Base-by-base conservation (phyloP, 148 eudicot genomes). In the Silene uniflora region DNA sequence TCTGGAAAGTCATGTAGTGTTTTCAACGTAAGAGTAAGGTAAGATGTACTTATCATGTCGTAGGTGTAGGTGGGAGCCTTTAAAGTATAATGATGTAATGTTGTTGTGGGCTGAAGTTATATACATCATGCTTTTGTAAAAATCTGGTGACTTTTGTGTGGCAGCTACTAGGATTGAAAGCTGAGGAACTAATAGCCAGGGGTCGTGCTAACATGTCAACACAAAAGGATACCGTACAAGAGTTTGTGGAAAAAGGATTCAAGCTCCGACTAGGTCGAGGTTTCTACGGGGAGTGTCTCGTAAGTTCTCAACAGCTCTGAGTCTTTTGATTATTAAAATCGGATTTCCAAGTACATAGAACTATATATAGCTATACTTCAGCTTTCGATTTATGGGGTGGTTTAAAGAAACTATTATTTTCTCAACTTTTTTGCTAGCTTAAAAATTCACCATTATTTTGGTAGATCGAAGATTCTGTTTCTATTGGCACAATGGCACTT, bases 241-340 rank as follows among this genome's bases (percentile, higher is more conserved):
- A 77, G 62, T 80, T 90, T 73, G 77, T 90, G 63, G 68, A 74
- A 63, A 91, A 88, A 79, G 79, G 84, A 73, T 91, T 91, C 71
- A 87, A 78, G 81, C 84, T 93, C 81, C 88, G 80, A 67, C 77
- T 91, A 56, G 98, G 98, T 62, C 82, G 87, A 83, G 98, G 97
- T 74, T 69, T 90, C 61, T 91, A 90, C 75, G 98, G 98, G 74
- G 95, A 93, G 76, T 93, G 98, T 81, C 84, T 91, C 86, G 98
- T 91, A 91, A 79, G 62, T 62, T 73, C 59, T 73, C 56, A 75
- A 68, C 12, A n/a, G 18, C 56, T 79, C 47, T 76, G 29, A 17
- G 5, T 16, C 64, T 65, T 69, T 44, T 46, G 42, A 72, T 32
- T 70, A 62, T 69, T 75, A 35, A 56, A 5, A 44, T 74, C 19